Evolutionary conservation across 2,329 filamentous ascomycete species (phyloP).

Genomic region (Fusarium sacchari): DNA sequence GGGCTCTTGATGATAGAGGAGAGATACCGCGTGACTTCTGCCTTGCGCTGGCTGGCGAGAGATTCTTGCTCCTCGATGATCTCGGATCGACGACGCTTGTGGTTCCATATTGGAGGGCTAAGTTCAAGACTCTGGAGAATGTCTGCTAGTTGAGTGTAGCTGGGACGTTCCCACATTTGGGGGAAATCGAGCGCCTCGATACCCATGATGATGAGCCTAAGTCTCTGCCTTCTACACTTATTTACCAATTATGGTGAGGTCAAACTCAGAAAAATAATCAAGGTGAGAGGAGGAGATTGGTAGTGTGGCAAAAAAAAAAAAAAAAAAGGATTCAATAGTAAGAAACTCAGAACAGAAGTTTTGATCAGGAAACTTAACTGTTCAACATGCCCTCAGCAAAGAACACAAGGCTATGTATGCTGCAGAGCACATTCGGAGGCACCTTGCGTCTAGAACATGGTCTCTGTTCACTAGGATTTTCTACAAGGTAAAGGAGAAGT

Average conservation of each 20-base stretch:
- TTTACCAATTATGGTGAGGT: not conserved
- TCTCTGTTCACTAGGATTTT: conserved; percentile 8
- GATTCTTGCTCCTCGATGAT: conserved; percentile 55
- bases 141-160: conserved; percentile 69
- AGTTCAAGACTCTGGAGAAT: conserved; percentile 74
- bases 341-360: not conserved
- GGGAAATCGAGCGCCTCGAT: conserved; percentile 70
- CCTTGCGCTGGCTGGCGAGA: conserved; percentile 54
- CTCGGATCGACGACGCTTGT: conserved; percentile 54
- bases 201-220: conserved; percentile 39
- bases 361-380: conserved; percentile 1
- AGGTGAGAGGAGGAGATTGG: not conserved
- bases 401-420: conserved; percentile 18
- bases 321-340: not conserved
- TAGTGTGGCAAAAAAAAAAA: conserved; percentile 16
- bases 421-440: conserved; percentile 29
- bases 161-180: conserved; percentile 82
- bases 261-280: not conserved
- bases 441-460: conserved; percentile 17
- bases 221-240: not conserved
- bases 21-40: conserved; percentile 72
- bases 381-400: conserved; percentile 5
- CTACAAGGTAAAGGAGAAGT: conserved; percentile 15
- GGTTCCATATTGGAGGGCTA: conserved; percentile 75
- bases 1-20: conserved; percentile 74